phyloP scores from a whole-genome alignment of 129 eudicot species.

The Flaveria robusta region DNA sequence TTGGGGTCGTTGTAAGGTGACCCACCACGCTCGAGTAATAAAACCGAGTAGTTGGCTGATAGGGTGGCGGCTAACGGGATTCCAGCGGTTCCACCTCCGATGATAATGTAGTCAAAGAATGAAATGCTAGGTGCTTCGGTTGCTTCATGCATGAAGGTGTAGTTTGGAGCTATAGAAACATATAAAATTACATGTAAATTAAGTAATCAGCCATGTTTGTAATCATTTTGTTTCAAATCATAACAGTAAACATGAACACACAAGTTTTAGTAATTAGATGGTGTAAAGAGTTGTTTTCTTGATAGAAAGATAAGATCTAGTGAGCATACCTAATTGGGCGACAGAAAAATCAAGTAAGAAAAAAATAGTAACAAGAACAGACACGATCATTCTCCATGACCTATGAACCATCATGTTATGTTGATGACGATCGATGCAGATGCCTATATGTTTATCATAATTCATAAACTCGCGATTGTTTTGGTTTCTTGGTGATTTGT shows the following conservation, averaged over 20 bases:
- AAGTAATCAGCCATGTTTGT: background rate
- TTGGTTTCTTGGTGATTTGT: background rate
- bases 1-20: slow-evolving; percentile 32
- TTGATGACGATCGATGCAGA: background rate
- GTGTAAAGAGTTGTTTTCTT: too few species aligned
- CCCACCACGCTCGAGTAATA: slow-evolving; percentile 44
- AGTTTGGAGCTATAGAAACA: slow-evolving; percentile 41
- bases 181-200: background rate
- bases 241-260: background rate
- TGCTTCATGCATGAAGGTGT: slow-evolving; percentile 61
- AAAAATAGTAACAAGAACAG: background rate
- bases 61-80: slow-evolving; percentile 43
- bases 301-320: background rate
- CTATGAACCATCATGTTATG: slow-evolving; percentile 2
- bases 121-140: slow-evolving; percentile 56
- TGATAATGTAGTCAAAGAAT: slow-evolving; percentile 49
- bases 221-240: background rate
- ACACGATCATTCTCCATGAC: slow-evolving; percentile 15
- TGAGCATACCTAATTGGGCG: slow-evolving; percentile 15
- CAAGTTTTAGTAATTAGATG: slow-evolving; percentile 25
- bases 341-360: slow-evolving; percentile 25
- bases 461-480: background rate
- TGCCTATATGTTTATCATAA: background rate
- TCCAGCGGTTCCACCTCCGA: slow-evolving; percentile 51
- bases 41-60: slow-evolving; percentile 39